These are phyloP conservation scores for Paspalum vaginatum DNA, from an alignment of 176 grass and related monocot species.

Conservation along the genomic window DNA sequence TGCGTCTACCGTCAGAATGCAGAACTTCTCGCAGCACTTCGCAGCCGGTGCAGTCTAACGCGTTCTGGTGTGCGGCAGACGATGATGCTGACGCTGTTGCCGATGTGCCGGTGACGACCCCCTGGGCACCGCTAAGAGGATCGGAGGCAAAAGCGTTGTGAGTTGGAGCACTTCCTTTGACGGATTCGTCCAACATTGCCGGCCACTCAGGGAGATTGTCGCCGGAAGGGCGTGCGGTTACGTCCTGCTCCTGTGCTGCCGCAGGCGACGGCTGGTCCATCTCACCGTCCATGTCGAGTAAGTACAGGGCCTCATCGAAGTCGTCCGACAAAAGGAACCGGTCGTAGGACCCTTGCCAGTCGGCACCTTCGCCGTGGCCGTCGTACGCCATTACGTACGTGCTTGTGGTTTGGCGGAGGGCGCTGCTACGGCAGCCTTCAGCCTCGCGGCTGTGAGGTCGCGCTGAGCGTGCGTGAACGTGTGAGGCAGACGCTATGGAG, in stretches of 20 bases:
- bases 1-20: constrained; percentile 52
- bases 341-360: constrained; percentile 7
- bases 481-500: background rate
- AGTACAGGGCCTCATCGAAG: background rate
- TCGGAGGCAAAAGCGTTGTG: background rate
- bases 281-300: constrained; percentile 10
- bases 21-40: constrained; percentile 59
- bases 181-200: background rate
- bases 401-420: background rate
- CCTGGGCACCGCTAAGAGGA: background rate
- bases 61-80: background rate
- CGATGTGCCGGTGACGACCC: background rate
- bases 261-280: background rate
- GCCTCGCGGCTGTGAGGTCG: background rate
- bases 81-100: background rate
- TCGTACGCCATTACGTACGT: constrained; percentile 3
- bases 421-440: background rate
- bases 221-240: background rate
- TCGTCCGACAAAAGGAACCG: background rate
- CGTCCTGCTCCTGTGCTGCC: background rate
- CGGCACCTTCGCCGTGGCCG: background rate
- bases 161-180: background rate
- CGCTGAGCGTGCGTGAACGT: background rate
- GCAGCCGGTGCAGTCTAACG: constrained; percentile 54
- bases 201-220: background rate